Base-by-base conservation (phyloP, 805 yeast genomes). In the Candida ovalis region DNA sequence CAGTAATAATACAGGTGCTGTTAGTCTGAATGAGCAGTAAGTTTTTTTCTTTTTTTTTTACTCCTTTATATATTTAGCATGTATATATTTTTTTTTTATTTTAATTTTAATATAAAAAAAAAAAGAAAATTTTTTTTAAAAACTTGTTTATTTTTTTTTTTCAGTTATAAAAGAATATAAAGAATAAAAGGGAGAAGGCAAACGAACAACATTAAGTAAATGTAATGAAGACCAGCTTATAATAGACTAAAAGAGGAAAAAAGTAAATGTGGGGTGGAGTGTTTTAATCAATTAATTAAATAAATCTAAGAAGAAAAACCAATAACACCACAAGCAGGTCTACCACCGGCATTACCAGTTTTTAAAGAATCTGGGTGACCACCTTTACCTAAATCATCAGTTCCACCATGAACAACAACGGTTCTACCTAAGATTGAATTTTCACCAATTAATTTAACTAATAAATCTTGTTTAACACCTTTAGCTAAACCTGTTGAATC, bases 301-400 rank as follows among this genome's bases (percentile, higher is more conserved):
- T 15, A 30, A 6, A 30, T 44, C 64, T 68, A 75, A 59, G 77
- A 68, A 44, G 88, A 58, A 55, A 84, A 62, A 56, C 97, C 97
- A 76, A 91, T 90, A 66, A 91, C 97, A 77, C 98, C 98, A 77
- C 98, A 91, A 56, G 98, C 98, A 60, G 94, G 88, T 83, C 98
- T 90, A 59, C 86, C 91, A 70, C 98, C 98, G 52, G 98, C 97
- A 67, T 91, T 89, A 77, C 97, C 97, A 59, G 97, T 90, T 77
- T 86, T 89, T 74, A 86, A 80, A 55, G 96, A 87, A 72, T 88
- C 96, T 51, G 87, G 84, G 67, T 84, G 82, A 54, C 90, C 96
- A 72, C 97, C 96, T 77, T 87, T 85, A 70, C 97, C 97, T 65
- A 88, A 83, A 69, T 91, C 97, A 69, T 91, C 97, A 58, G 80